Evolutionary conservation across 2,329 filamentous ascomycete species (phyloP).

Genomic region (Fusarium xyrophilum): DNA sequence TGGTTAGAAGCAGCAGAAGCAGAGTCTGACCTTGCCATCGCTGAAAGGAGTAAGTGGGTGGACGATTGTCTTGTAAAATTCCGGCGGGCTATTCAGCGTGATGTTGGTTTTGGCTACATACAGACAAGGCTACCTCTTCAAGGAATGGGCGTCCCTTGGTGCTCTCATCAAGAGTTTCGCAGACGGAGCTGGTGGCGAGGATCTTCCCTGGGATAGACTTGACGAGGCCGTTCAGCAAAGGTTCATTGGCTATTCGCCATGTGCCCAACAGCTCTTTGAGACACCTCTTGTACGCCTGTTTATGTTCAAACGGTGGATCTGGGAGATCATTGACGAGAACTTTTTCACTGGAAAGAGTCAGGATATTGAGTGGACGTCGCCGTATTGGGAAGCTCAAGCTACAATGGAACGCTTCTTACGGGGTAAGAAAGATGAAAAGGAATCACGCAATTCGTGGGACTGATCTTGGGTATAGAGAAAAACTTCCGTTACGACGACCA

Average conservation of each 20-base stretch:
- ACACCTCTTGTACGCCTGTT: fast-evolving
- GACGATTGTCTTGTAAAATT: not conserved
- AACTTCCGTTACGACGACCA: fast-evolving
- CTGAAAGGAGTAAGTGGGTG: not conserved
- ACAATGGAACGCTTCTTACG: not conserved
- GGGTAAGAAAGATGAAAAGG: not conserved
- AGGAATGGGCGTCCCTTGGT: no score
- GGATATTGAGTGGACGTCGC: not conserved
- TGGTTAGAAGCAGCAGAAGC: fast-evolving
- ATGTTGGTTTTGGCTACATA: fast-evolving
- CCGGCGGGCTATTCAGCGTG: fast-evolving
- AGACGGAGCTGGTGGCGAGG: not conserved
- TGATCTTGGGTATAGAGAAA: not conserved
- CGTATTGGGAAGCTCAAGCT: not conserved
- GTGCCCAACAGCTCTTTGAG: not conserved
- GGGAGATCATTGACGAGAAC: not conserved
- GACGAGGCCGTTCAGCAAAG: not conserved
- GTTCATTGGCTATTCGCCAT: not conserved
- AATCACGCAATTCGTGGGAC: fast-evolving
- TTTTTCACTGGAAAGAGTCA: not conserved
- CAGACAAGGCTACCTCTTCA: not conserved
- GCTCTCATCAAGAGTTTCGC: no score
- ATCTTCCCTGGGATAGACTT: not conserved
- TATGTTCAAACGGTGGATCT: not conserved
- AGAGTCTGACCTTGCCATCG: fast-evolving